Evolutionary conservation across 306 rosid species (phyloP).

Genomic region (Argentina anserina): DNA sequence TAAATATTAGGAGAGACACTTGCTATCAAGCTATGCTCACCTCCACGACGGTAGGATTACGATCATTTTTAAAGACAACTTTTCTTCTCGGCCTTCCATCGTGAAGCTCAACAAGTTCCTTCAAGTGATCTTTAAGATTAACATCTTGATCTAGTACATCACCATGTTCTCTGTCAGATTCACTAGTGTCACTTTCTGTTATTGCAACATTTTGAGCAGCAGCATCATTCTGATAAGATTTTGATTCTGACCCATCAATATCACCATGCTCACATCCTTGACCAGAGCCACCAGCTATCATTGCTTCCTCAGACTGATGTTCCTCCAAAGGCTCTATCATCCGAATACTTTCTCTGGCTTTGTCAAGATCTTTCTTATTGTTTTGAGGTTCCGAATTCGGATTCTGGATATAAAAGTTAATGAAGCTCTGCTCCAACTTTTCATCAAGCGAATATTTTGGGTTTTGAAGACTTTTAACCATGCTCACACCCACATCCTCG

Average conservation of each 20-base stretch:
- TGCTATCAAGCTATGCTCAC: conserved; percentile 30
- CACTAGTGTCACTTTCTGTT: conserved; percentile 19
- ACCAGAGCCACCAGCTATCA: conserved; percentile 30
- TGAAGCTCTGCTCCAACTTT: conserved; percentile 65
- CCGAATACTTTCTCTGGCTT: conserved; percentile 26
- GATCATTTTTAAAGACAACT: conserved; percentile 58
- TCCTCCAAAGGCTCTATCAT: conserved; percentile 33
- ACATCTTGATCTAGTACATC: conserved; percentile 27
- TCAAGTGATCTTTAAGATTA: conserved; percentile 32
- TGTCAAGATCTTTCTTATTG: conserved; percentile 28
- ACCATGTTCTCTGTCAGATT: conserved; percentile 35
- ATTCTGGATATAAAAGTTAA: conserved; percentile 53
- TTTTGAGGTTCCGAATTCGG: conserved; percentile 31
- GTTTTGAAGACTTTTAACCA: conserved; percentile 83
- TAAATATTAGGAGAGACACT: background rate
- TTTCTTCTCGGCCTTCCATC: conserved; percentile 77
- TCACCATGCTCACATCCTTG: conserved; percentile 36
- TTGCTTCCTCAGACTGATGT: conserved; percentile 24
- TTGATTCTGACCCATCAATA: conserved; percentile 36
- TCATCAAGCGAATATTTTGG: conserved; percentile 74
- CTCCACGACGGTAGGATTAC: conserved; percentile 45
- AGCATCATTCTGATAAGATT: conserved; percentile 46
- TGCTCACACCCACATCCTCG: conserved; percentile 69
- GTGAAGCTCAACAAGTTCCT: conserved; percentile 66
- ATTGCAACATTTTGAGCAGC: conserved; percentile 18